Evolutionary conservation across 108 stramenopile genomes (phyloP).

Genomic region (Stephanodiscus triporus): DNA sequence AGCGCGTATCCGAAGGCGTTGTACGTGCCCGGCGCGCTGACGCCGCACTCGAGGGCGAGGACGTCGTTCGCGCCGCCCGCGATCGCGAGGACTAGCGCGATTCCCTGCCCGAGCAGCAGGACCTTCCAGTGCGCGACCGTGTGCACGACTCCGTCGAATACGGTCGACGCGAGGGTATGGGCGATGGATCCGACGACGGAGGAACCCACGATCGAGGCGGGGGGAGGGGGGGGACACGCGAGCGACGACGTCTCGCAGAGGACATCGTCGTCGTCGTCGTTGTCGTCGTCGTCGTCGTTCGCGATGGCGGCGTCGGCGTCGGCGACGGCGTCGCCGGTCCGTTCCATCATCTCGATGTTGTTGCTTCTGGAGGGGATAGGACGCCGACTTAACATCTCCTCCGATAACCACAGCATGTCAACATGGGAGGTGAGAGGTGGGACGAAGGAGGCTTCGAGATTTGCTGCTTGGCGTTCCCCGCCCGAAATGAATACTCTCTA

Average conservation of each 20-base stretch:
- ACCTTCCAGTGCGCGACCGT: conserved; percentile 48
- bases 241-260: background rate
- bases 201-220: background rate
- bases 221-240: background rate
- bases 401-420: no score
- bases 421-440: no score
- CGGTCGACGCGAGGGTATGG: conserved; percentile 30
- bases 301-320: no score
- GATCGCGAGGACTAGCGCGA: conserved; percentile 29
- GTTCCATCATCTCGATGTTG: background rate
- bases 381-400: no score
- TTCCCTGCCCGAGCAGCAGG: conserved; percentile 34
- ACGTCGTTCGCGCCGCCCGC: conserved; percentile 40
- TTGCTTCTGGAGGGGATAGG: background rate
- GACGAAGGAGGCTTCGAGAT: no score
- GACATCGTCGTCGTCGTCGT: background rate
- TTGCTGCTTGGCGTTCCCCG: no score
- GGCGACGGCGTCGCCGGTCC: background rate
- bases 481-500: no score
- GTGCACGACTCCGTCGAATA: conserved; percentile 38
- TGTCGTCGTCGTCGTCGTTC: background rate
- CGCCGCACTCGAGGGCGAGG: conserved; percentile 50
- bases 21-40: conserved; percentile 64
- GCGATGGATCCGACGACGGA: conserved; percentile 23
- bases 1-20: conserved; percentile 55